A percentile compares a stretch with the other conserved stretches of the same genome.
Conservation (phyloP, 78 protist genomes). For the Emiliania huxleyi region DNA sequence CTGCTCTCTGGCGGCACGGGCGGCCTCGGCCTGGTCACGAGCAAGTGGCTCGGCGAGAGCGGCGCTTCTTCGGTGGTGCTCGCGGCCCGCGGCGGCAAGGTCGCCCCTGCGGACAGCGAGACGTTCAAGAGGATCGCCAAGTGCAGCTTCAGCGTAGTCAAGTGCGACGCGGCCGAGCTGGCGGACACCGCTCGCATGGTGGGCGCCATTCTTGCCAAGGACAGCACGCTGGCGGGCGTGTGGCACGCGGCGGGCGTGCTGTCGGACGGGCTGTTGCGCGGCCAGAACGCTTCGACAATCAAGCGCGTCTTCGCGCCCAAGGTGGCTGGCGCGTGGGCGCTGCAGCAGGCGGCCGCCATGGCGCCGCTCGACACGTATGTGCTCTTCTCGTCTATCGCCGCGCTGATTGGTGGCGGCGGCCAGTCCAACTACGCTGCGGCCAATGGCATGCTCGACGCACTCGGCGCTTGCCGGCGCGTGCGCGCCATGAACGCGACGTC, state of each 20-base stretch:
- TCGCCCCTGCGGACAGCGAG: background rate
- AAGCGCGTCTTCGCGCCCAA: background rate
- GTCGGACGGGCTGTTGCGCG: constrained; percentile 6
- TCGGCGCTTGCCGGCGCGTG: background rate
- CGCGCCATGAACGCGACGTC: background rate
- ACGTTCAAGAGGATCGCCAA: background rate
- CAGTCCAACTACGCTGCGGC: constrained; percentile 47
- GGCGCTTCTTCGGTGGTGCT: background rate
- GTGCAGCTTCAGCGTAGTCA: background rate
- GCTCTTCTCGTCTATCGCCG: constrained; percentile 34
- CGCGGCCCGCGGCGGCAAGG: background rate
- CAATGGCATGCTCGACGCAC: constrained; percentile 29
- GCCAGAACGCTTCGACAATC: background rate
- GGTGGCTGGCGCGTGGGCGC: background rate
- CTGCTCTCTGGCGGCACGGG: constrained; percentile 32
- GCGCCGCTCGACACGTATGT: background rate
- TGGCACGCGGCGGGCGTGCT: constrained; percentile 38
- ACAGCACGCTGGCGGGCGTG: background rate
- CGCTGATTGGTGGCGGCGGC: constrained; percentile 33
- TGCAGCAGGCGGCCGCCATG: background rate
- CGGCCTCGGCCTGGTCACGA: constrained; percentile 13
- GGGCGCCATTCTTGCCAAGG: background rate
- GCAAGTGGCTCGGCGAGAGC: background rate
- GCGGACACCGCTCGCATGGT: background rate
- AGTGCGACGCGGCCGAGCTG: background rate